Percentiles rank a stretch among this genome's conserved stretches.
These are phyloP conservation scores for Epithele typhae DNA, from an alignment of 768 basidiomycete genomes.

Conservation along the genomic window DNA sequence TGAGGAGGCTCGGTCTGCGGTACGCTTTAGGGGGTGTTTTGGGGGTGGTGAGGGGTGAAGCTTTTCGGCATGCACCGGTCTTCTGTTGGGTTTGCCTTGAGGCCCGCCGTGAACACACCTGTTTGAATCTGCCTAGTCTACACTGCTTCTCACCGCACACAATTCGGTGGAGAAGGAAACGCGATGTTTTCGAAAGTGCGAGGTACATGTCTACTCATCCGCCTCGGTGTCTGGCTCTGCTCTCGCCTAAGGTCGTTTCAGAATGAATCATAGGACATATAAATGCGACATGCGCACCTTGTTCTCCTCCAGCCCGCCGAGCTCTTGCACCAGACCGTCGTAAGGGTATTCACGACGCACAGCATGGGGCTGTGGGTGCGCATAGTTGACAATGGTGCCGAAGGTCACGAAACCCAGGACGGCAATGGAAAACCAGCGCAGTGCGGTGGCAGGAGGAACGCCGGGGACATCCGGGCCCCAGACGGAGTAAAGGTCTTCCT, in stretches of 20 bases:
- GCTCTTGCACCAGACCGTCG: conserved; percentile 67
- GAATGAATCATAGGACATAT: background rate
- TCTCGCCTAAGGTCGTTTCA: conserved; percentile 30
- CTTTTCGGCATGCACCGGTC: too few relatives aligned
- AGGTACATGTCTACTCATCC: conserved; percentile 24
- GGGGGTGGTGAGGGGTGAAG: too few relatives aligned
- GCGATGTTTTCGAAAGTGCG: background rate
- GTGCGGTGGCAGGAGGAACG: conserved; percentile 53
- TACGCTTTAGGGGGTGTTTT: too few relatives aligned
- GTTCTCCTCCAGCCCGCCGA: conserved; percentile 75
- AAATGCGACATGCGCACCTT: conserved; percentile 51
- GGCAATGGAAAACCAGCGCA: conserved; percentile 63
- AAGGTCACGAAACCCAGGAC: conserved; percentile 58
- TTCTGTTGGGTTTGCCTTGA: too few relatives aligned
- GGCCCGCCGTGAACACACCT: too few relatives aligned
- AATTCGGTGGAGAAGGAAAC: background rate
- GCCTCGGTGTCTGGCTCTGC: conserved; percentile 29
- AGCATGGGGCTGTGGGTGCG: conserved; percentile 58
- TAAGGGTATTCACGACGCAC: conserved; percentile 75
- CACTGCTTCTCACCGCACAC: too few relatives aligned
- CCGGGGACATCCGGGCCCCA: conserved; percentile 80
- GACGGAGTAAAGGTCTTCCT: conserved; percentile 79
- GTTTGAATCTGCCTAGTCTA: too few relatives aligned
- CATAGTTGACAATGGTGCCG: conserved; percentile 54
- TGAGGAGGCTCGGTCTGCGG: too few relatives aligned